Conservation (phyloP, 2,329 filamentous ascomycete species). For the Cladobotryum protrusum region DNA sequence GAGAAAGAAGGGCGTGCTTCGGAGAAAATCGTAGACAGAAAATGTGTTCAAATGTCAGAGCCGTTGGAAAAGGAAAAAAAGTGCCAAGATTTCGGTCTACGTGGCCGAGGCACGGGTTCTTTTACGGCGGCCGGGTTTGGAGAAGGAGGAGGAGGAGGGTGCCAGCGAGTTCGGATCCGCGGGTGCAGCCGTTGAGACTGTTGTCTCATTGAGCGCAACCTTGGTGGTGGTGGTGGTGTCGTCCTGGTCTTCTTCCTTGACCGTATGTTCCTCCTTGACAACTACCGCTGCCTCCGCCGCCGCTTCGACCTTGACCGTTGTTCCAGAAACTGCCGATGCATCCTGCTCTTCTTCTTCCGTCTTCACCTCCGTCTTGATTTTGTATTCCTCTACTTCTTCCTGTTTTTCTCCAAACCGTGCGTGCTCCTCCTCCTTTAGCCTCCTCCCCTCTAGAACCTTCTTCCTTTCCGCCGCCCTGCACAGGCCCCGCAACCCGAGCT, state of each 20-base stretch:
- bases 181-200: no score
- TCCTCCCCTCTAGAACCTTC: slow-evolving; percentile 54
- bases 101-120: no score
- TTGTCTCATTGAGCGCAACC: no score
- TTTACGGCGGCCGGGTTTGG: no score
- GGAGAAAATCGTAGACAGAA: no score
- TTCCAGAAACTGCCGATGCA: not conserved
- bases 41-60: no score
- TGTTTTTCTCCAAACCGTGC: slow-evolving; percentile 18
- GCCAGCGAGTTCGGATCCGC: no score
- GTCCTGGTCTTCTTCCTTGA: slow-evolving; percentile 1
- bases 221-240: not conserved
- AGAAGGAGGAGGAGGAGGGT: no score
- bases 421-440: slow-evolving; percentile 27
- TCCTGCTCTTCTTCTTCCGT: slow-evolving; percentile 13
- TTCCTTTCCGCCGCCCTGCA: slow-evolving; percentile 67
- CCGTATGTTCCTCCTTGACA: slow-evolving; percentile 18
- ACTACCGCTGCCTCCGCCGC: slow-evolving; percentile 15
- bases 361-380: slow-evolving; percentile 20
- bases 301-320: slow-evolving; percentile 17
- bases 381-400: slow-evolving; percentile 16
- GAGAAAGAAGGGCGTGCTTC: no score
- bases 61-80: no score
- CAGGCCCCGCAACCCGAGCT: slow-evolving; percentile 66
- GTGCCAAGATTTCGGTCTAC: no score